phyloP scores from a whole-genome alignment of 768 basidiomycete genomes.

The Auriscalpium vulgare region DNA sequence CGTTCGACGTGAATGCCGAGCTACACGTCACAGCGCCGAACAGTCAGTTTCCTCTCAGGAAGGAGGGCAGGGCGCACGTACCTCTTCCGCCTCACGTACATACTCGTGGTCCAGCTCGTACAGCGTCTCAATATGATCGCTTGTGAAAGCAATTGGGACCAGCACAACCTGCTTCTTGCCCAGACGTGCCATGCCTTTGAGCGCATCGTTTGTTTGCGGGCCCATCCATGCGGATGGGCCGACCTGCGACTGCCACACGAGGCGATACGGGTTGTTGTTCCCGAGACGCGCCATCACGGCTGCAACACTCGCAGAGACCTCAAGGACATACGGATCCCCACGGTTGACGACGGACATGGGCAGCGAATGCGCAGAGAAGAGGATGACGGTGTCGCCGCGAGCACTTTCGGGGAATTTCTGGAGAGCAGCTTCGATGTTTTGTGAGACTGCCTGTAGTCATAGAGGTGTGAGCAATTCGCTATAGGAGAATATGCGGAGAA shows the following conservation, averaged over 20 bases:
- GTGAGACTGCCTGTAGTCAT: constrained; percentile 68
- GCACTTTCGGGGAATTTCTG: constrained; percentile 64
- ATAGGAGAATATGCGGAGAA: not conserved
- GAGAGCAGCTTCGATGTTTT: constrained; percentile 79
- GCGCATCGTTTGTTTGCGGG: constrained; percentile 85
- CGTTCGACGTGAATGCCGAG: constrained; percentile 87
- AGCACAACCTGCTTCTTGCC: constrained; percentile 73
- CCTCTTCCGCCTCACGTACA: constrained; percentile 82
- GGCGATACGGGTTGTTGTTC: constrained; percentile 77
- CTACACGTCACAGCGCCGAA: constrained; percentile 31
- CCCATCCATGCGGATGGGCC: constrained; percentile 99
- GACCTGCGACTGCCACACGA: constrained; percentile 98
- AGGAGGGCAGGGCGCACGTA: constrained; percentile 28
- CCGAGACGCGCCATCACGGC: constrained; percentile 87
- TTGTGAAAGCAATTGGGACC: constrained; percentile 96
- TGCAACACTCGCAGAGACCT: constrained; percentile 90
- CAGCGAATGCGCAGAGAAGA: constrained; percentile 96
- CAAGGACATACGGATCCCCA: constrained; percentile 93
- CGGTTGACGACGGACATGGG: constrained; percentile 99
- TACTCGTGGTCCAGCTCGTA: constrained; percentile 97
- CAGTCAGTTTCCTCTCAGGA: not conserved
- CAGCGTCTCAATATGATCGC: constrained; percentile 97
- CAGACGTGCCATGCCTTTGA: constrained; percentile 77
- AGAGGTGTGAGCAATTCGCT: not conserved
- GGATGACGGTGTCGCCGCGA: constrained; percentile 69